Percentiles rank a stretch among this genome's conserved stretches.
Conservation (phyloP, 2,329 filamentous ascomycete genomes). For the Biscogniauxia mediterranea region DNA sequence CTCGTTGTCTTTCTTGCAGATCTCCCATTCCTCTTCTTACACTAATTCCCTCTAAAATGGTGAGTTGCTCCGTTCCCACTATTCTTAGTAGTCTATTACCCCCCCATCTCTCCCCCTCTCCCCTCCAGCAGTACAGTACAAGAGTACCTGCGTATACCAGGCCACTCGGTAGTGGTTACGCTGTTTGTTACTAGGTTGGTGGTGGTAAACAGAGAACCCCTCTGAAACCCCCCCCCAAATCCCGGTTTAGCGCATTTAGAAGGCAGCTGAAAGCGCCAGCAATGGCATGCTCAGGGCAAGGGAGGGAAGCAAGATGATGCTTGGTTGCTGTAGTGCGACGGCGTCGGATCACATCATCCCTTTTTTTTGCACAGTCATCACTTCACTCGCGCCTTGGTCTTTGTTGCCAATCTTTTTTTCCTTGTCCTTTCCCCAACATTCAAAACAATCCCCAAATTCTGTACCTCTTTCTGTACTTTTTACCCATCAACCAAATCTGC, state of each 20-base stretch:
- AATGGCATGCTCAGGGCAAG: slow-evolving; percentile 7
- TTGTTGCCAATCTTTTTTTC: not conserved
- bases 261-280: slow-evolving; percentile 12
- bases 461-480: not conserved
- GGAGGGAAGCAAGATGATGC: slow-evolving; percentile 10
- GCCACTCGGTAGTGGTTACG: slow-evolving; percentile 1
- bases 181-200: slow-evolving; percentile 2
- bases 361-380: not conserved
- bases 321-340: slow-evolving; percentile 8
- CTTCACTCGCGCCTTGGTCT: not conserved
- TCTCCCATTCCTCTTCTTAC: slow-evolving; percentile 5
- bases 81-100: not conserved
- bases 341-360: slow-evolving; percentile 8
- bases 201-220: slow-evolving; percentile 28
- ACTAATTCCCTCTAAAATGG: slow-evolving; percentile 20
- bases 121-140: not conserved
- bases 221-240: slow-evolving; percentile 26
- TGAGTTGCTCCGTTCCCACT: slow-evolving; percentile 17
- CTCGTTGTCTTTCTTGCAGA: slow-evolving; percentile 4
- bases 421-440: slow-evolving; percentile 1
- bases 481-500: not conserved
- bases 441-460: not conserved
- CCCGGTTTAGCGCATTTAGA: slow-evolving; percentile 28
- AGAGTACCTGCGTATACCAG: not conserved
- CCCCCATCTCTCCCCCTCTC: not conserved